Percentiles rank a stretch among this genome's conserved stretches.
These are phyloP conservation scores for Aphanocladium album DNA, from an alignment of 2,329 filamentous ascomycete species.

Conservation along the genomic window DNA sequence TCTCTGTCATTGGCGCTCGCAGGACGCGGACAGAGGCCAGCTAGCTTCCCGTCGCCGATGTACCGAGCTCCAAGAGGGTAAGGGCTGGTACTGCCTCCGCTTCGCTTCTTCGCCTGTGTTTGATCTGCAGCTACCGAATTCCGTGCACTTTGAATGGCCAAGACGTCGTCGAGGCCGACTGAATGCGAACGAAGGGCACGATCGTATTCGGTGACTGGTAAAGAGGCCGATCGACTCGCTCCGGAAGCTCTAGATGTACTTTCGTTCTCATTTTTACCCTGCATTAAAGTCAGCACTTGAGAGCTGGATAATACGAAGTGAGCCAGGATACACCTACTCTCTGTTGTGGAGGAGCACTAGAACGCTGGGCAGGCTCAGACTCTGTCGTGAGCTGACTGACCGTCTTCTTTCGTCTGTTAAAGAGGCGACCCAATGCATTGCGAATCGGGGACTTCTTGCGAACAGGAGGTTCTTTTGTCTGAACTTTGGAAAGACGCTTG, in stretches of 20 bases:
- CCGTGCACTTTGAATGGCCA: slow-evolving; percentile 48
- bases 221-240: slow-evolving; percentile 50
- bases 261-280: background rate
- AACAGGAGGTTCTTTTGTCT: slow-evolving; percentile 30
- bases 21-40: slow-evolving; percentile 55
- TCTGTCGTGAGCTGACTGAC: slow-evolving; percentile 21
- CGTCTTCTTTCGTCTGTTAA: slow-evolving; percentile 52
- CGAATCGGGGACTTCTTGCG: slow-evolving; percentile 56
- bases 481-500: slow-evolving; percentile 36
- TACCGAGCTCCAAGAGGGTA: slow-evolving; percentile 15
- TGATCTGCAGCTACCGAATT: slow-evolving; percentile 48
- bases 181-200: slow-evolving; percentile 58
- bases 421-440: slow-evolving; percentile 51
- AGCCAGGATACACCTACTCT: slow-evolving; percentile 17
- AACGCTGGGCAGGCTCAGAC: background rate
- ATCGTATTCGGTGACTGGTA: slow-evolving; percentile 57
- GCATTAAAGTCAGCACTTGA: background rate
- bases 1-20: slow-evolving; percentile 53
- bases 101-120: slow-evolving; percentile 29
- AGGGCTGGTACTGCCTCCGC: slow-evolving; percentile 16
- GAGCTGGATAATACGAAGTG: background rate
- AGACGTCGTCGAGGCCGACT: slow-evolving; percentile 50
- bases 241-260: background rate
- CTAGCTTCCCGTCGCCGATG: slow-evolving; percentile 37
- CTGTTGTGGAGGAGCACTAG: background rate